Base-by-base conservation (phyloP, 2,329 filamentous ascomycete species). In the Phialemoniopsis sp. region DNA sequence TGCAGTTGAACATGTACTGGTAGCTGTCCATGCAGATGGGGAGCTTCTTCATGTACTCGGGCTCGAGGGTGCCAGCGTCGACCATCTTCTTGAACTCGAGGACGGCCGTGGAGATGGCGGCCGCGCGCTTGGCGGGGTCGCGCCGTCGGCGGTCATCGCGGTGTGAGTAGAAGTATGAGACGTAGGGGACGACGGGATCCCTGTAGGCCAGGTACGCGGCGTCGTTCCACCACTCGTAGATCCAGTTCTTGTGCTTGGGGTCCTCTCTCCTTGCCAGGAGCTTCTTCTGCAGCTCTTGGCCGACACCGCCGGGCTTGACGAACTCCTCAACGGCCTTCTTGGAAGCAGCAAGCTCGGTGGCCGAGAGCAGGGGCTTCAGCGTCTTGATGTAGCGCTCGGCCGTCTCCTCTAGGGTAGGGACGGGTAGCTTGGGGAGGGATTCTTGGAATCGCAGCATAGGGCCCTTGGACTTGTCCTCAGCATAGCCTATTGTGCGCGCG, bases 111-210 rank as follows among this genome's bases (percentile, higher is more conserved):
- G 87, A 82, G 49, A 98, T 85, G 48, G 91, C 90, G 4, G 93
- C 93, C 4, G 93, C 93, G 47, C 93, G 87, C 76, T 94, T 95
- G 46, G 86, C 84, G 1, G 93, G 93, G 63, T 96, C 81, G 46
- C 89, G 82, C 50, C 91, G 81, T 58, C 83, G 78, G 52, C 88
- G 82, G 66, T 98, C 94, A 65, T 98, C 93, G 51, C 89, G 82
- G 71, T 97, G 91, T 40, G 90, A 96, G 73, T 98, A 98, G 72
- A 98, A 98, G 78, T 98, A 98, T 66, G 89, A 95, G 57, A 98
- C 93, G 60, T 97, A 98, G 45, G 93, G 93, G 14, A 97, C 87
- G 34, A 98, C 88, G 10, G 93, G 93, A 62, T 97, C 93, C 50
- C 91, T 86, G 72, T 97, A 97, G 49, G 70, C 77, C 49, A 98